These are phyloP conservation scores for Epichloe amarillans DNA, from an alignment of 2,329 filamentous ascomycete genomes.

Conservation along the genomic window DNA sequence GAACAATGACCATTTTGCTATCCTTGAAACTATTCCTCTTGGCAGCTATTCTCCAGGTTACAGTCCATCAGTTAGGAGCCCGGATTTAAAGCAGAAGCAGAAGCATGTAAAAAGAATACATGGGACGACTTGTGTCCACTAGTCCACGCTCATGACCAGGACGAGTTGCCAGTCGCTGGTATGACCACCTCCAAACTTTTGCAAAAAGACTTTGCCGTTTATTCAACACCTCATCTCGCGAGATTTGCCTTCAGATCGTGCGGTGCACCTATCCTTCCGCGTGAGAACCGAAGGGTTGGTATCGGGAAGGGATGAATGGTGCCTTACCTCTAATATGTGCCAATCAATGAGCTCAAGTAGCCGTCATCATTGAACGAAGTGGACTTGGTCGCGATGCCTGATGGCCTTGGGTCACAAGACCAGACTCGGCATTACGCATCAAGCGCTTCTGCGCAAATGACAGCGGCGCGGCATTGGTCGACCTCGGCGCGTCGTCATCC, in stretches of 20 bases:
- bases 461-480: slow-evolving; percentile 31
- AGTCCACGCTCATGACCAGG: neutral
- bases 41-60: neutral
- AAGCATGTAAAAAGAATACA: neutral
- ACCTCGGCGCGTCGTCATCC: slow-evolving; percentile 28
- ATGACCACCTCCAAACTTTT: neutral
- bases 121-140: neutral
- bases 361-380: slow-evolving; percentile 55
- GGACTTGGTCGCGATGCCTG: slow-evolving; percentile 50
- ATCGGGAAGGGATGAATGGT: neutral
- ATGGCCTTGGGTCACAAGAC: slow-evolving; percentile 28
- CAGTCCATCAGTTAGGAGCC: neutral
- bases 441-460: slow-evolving; percentile 32
- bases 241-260: slow-evolving; percentile 4
- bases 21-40: neutral
- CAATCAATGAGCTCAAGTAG: slow-evolving; percentile 35
- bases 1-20: neutral
- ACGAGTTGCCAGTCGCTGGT: neutral
- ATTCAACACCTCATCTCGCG: slow-evolving; percentile 3
- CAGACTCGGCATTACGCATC: slow-evolving; percentile 32
- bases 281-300: slow-evolving; percentile 1
- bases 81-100: neutral
- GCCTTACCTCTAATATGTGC: slow-evolving; percentile 17
- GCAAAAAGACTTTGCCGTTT: neutral
- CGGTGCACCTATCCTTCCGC: slow-evolving; percentile 1